A percentile compares a stretch with the other conserved stretches of the same genome.
Conservation (phyloP, 441 rosid genomes). For the Adansonia rubrostipa region DNA sequence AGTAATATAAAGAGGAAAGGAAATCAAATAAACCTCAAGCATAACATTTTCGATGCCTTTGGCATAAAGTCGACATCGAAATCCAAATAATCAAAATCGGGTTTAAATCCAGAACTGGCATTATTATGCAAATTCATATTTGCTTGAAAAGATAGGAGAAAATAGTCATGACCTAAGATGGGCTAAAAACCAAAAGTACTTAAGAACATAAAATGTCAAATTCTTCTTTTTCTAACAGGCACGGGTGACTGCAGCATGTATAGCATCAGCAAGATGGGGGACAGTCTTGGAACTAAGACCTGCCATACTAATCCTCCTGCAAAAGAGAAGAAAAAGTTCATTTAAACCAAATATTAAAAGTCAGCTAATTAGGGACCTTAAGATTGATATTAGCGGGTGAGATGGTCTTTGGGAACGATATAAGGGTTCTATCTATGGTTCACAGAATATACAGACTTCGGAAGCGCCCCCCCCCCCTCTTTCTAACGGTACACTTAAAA, state of each 20-base stretch:
- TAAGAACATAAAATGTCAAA: conserved; percentile 5
- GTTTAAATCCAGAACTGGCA: neutral
- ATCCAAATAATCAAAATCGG: neutral
- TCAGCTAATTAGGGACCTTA: neutral
- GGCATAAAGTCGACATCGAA: neutral
- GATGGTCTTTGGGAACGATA: neutral
- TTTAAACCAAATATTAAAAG: neutral
- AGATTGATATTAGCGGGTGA: neutral
- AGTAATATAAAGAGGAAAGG: too few relatives aligned
- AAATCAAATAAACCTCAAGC: neutral
- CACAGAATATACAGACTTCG: neutral
- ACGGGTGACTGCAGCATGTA: conserved; percentile 60
- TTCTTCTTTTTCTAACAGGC: conserved; percentile 29
- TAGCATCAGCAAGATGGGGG: conserved; percentile 63
- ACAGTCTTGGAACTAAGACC: conserved; percentile 60
- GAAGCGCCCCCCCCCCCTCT: neutral
- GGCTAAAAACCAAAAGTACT: neutral
- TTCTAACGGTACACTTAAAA: neutral
- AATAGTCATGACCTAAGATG: neutral
- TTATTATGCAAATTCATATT: conserved; percentile 3
- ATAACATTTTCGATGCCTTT: neutral
- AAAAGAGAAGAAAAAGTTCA: conserved; percentile 20
- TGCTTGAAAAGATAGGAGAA: neutral
- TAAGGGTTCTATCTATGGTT: neutral
- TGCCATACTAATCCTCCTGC: conserved; percentile 77